Conservation (phyloP, 495 filamentous ascomycete species). For the Hyaloscypha hepaticicola region DNA sequence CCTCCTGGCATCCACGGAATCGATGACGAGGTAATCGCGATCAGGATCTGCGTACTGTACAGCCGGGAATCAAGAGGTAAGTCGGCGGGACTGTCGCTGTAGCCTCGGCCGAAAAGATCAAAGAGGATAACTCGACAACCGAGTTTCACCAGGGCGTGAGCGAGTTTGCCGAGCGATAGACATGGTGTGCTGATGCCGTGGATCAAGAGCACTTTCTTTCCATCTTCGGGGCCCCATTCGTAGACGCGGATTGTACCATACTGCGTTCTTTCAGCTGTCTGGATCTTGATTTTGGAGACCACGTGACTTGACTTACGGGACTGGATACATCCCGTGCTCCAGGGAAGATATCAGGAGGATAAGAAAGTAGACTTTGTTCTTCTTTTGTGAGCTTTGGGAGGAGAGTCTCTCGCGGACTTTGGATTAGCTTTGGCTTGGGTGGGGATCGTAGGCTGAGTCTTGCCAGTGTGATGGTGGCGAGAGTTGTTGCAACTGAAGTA, state of each 20-base stretch:
- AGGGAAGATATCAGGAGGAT: slow-evolving; percentile 73
- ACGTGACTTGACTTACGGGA: slow-evolving; percentile 39
- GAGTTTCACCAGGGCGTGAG: slow-evolving; percentile 65
- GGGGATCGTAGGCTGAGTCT: slow-evolving; percentile 2
- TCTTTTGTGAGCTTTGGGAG: slow-evolving; percentile 46
- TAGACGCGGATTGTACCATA: slow-evolving; percentile 83
- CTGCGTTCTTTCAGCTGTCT: slow-evolving; percentile 34
- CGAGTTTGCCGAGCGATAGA: slow-evolving; percentile 65
- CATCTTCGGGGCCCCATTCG: slow-evolving; percentile 84
- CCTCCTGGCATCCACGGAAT: slow-evolving; percentile 40
- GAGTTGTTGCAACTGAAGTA: slow-evolving; percentile 10
- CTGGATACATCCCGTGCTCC: slow-evolving; percentile 71
- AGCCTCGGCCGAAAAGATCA: slow-evolving; percentile 38
- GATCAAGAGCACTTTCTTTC: slow-evolving; percentile 74
- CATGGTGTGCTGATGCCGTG: slow-evolving; percentile 88
- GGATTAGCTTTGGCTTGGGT: slow-evolving; percentile 15
- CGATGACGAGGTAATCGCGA: slow-evolving; percentile 66
- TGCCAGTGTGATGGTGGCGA: slow-evolving; percentile 12
- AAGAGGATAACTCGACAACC: slow-evolving; percentile 78
- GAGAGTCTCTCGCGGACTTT: slow-evolving; percentile 35
- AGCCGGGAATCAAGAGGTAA: slow-evolving; percentile 71
- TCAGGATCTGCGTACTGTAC: slow-evolving; percentile 71
- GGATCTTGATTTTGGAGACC: not conserved
- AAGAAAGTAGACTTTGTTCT: slow-evolving; percentile 55
- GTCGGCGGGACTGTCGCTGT: slow-evolving; percentile 38